phyloP scores from a whole-genome alignment of 2,329 filamentous ascomycete species.

The Lecanicillium sp. region DNA sequence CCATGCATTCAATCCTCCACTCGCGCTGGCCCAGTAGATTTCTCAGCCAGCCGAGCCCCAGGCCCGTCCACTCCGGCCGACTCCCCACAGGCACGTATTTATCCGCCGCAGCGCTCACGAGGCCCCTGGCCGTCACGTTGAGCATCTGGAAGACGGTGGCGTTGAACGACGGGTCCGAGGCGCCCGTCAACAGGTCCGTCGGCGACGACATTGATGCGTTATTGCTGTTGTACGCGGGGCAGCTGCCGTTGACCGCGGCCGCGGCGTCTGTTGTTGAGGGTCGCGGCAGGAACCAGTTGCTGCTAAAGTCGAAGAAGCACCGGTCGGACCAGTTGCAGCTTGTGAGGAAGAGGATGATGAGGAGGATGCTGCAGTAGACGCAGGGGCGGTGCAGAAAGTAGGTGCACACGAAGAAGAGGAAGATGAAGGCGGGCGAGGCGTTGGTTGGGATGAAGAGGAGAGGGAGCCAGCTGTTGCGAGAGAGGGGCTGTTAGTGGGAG shows the following conservation, averaged over 20 bases:
- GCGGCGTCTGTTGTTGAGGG: conserved; percentile 24
- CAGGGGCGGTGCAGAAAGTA: conserved; percentile 96
- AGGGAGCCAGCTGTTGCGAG: conserved; percentile 62
- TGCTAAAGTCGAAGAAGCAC: conserved; percentile 87
- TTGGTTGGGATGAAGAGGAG: conserved; percentile 85
- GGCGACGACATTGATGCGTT: too few relatives aligned
- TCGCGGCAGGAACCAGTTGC: conserved; percentile 90
- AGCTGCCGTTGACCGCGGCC: not conserved
- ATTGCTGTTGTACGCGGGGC: too few relatives aligned
- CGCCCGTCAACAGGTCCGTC: too few relatives aligned
- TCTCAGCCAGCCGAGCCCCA: conserved; percentile 80
- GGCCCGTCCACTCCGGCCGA: conserved; percentile 60
- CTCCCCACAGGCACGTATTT: conserved; percentile 15
- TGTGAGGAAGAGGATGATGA: conserved; percentile 88
- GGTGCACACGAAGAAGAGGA: conserved; percentile 84
- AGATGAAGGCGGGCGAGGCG: conserved; percentile 76
- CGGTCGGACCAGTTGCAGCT: conserved; percentile 84
- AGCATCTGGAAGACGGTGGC: conserved; percentile 46
- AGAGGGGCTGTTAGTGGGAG: not conserved
- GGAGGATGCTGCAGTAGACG: conserved; percentile 94
- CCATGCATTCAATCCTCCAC: conserved; percentile 86
- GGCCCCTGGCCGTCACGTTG: conserved; percentile 61
- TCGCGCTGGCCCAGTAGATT: conserved; percentile 75
- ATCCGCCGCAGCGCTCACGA: conserved; percentile 61
- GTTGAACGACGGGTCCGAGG: conserved; percentile 32